phyloP scores from a whole-genome alignment of 768 basidiomycete genomes.

The Amanita molliuscula region DNA sequence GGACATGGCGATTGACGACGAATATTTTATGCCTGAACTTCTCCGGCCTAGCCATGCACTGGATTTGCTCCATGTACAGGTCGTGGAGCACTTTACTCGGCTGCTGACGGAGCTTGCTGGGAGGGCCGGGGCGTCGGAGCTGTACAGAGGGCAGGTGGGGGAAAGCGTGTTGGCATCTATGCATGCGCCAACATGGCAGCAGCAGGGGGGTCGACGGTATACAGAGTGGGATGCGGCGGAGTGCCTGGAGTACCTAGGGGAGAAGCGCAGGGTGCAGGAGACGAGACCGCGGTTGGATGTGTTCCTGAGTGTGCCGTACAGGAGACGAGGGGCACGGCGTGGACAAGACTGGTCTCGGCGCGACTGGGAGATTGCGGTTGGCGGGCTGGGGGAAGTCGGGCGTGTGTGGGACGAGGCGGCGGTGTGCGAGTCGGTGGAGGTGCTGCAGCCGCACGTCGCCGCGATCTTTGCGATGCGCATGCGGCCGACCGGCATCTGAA shows the following conservation, averaged over 20 bases:
- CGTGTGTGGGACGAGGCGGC: constrained; percentile 40
- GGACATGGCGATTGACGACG: constrained; percentile 60
- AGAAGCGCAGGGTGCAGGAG: constrained; percentile 21
- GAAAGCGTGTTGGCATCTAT: constrained; percentile 31
- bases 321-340: constrained; percentile 41
- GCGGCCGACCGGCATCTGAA: constrained; percentile 24
- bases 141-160: constrained; percentile 24
- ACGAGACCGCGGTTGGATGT: constrained; percentile 37
- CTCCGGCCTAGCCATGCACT: constrained; percentile 44
- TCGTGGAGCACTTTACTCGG: constrained; percentile 58
- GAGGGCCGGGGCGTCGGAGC: constrained; percentile 40
- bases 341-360: constrained; percentile 67
- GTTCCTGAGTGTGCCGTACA: constrained; percentile 42
- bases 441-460: constrained; percentile 37
- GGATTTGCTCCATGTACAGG: constrained; percentile 56
- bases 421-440: constrained; percentile 38
- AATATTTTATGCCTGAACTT: constrained; percentile 19
- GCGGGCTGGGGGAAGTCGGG: constrained; percentile 36
- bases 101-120: constrained; percentile 48
- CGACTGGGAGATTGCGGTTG: constrained; percentile 53
- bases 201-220: constrained; percentile 25
- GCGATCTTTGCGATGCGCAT: constrained; percentile 36
- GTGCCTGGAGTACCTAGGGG: constrained; percentile 46
- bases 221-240: constrained; percentile 43
- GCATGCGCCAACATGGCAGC: constrained; percentile 47